Base-by-base conservation (phyloP, 208 protist genomes). In the Crithidia mellificae region DNA sequence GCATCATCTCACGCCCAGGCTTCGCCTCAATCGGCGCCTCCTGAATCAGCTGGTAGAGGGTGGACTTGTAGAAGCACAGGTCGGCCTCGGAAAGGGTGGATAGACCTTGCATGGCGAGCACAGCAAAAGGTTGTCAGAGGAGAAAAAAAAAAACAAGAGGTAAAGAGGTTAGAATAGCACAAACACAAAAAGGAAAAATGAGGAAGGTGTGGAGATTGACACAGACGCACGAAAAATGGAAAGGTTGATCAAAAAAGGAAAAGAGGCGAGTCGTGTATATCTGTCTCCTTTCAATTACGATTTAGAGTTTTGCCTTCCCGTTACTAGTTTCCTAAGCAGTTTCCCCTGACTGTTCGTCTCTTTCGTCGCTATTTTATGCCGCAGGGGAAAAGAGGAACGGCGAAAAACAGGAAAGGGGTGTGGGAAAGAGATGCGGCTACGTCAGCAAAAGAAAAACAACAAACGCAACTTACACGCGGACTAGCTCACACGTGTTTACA, bases 1-100 rank as follows among this genome's bases (percentile, higher is more conserved):
- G 76, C 78, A 93, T 85, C 81, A 96, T 92, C 32, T 91, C 79
- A 2, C 83, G 62, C 0, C 91, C 91, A 7, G 78, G 73, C 53
- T 81, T 78, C 32, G 80, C 74, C 56, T 81, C 81, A 54, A 96
- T 87, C 30, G 84, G 80, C 38, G 77, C 74, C 27, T 86, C 82
- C 74, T 93, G 80, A n/a, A 92, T 77, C 41, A 80, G 63, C 44
- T 90, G 77, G 66, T 85, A 93, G 22, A 94, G 74, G n/a, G 77
- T 88, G 6, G 78, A 85, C 68, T 73, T 76, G 78, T 96, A 96
- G 59, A 94, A 90, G 38, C 76, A 72, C 39, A 84, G n/a, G 27
- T 95, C 87, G 34, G 87, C 79, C 14, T 67, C 63, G 11, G 70
- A 70, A 20, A 76, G 32, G 27, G 70, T 57, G 25, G 62, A 76